Percentiles rank a stretch among this genome's conserved stretches.
Conservation (phyloP, 2,329 filamentous ascomycete genomes). For the Aspergillus sergii region DNA sequence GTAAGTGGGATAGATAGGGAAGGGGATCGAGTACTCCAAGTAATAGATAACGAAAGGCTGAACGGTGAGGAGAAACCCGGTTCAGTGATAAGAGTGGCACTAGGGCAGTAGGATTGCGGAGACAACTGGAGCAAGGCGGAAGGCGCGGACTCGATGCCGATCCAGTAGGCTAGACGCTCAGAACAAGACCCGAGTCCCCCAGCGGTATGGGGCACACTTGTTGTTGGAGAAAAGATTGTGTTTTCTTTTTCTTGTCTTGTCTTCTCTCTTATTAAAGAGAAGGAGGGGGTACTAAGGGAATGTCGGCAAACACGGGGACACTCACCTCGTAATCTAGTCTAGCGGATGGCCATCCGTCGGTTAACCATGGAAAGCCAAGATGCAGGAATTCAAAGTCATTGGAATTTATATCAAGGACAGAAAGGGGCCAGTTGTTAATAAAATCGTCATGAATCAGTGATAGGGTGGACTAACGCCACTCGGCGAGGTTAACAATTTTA, state of each 20-base stretch:
- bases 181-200: constrained; percentile 13
- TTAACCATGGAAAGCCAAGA: not conserved
- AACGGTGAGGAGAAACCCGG: constrained; percentile 26
- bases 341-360: not conserved
- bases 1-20: constrained; percentile 16
- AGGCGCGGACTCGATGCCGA: constrained; percentile 23
- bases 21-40: constrained; percentile 8
- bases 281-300: not conserved
- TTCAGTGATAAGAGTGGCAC: constrained; percentile 25
- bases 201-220: constrained; percentile 10
- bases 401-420: not conserved
- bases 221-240: not conserved
- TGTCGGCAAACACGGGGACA: constrained; percentile 7
- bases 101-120: constrained; percentile 26
- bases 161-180: constrained; percentile 19
- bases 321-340: constrained; percentile 1
- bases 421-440: constrained; percentile 3
- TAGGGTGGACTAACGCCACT: constrained; percentile 10
- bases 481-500: not conserved
- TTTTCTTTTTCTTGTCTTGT: constrained; percentile 9
- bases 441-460: constrained; percentile 1
- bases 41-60: constrained; percentile 24
- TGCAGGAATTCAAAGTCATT: not conserved
- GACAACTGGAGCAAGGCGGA: constrained; percentile 26
- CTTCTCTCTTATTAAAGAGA: constrained; percentile 14